A percentile compares a stretch with the other conserved stretches of the same genome.
phyloP scores from a whole-genome alignment of 176 grass and related monocot genomes.

The Carex pumila region DNA sequence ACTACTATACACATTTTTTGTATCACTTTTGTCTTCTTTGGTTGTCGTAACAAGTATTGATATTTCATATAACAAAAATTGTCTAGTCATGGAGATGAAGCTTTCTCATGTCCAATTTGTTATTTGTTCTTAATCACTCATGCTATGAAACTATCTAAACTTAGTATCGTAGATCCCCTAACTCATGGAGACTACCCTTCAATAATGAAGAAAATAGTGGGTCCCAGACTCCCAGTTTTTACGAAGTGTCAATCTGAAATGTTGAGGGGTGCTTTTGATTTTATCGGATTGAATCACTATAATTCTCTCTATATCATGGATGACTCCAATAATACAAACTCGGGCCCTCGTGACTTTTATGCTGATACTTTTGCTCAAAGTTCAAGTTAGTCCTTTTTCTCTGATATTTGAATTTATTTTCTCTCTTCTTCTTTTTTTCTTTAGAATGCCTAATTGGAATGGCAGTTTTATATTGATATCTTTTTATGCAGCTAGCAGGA shows the following conservation, averaged over 20 bases:
- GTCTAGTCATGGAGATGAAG: background rate
- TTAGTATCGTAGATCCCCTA: constrained; percentile 47
- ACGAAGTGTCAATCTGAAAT: constrained; percentile 29
- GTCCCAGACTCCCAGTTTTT: constrained; percentile 38
- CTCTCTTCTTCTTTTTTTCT: too few relatives aligned
- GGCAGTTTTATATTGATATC: background rate
- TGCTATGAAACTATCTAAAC: background rate
- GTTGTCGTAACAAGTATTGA: background rate
- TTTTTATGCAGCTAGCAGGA: background rate
- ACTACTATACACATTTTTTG: background rate
- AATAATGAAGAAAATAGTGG: constrained; percentile 39
- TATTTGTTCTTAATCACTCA: background rate
- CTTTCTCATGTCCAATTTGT: background rate
- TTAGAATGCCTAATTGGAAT: background rate
- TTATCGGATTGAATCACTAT: constrained; percentile 58
- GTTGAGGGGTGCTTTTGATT: constrained; percentile 40
- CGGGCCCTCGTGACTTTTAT: constrained; percentile 16
- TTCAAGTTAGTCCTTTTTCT: constrained; percentile 16
- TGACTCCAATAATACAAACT: constrained; percentile 5
- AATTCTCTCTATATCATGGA: constrained; percentile 33
- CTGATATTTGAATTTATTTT: background rate
- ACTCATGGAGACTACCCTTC: constrained; percentile 40
- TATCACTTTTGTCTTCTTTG: background rate
- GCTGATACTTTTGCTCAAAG: constrained; percentile 3
- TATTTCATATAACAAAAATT: background rate